Percentiles rank a stretch among this genome's conserved stretches.
These are phyloP conservation scores for Thermomucor indicae-seudaticae DNA, from an alignment of 371 early-diverging fungal genomes.

Conservation along the genomic window DNA sequence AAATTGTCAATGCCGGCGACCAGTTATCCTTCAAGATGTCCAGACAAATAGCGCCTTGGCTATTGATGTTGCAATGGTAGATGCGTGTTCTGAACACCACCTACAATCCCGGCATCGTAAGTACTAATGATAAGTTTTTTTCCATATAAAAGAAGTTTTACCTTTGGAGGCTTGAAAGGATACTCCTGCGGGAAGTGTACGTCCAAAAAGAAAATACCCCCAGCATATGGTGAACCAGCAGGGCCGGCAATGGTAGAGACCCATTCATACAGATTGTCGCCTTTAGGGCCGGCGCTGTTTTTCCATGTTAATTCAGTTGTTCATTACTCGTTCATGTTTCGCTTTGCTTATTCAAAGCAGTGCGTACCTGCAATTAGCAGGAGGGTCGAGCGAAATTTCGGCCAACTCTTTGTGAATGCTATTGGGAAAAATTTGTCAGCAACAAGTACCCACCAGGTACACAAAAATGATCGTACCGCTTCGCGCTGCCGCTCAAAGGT, in stretches of 20 bases:
- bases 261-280: conserved; percentile 96
- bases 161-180: conserved; percentile 99
- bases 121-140: background rate
- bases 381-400: conserved; percentile 93
- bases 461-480: conserved; percentile 36
- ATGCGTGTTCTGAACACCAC: conserved; percentile 95
- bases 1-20: conserved; percentile 98
- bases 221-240: conserved; percentile 68
- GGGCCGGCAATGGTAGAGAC: conserved; percentile 94
- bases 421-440: background rate
- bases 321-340: background rate
- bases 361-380: conserved; percentile 84
- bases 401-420: conserved; percentile 94
- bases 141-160: conserved; percentile 8
- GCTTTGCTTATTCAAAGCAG: too few relatives aligned
- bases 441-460: background rate
- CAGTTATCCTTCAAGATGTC: conserved; percentile 98
- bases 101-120: too few relatives aligned
- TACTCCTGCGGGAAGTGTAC: conserved; percentile 99
- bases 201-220: conserved; percentile 95
- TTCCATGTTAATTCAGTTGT: background rate
- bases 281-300: conserved; percentile 88
- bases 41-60: conserved; percentile 97
- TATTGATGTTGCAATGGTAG: conserved; percentile 99
- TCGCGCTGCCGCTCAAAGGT: conserved; percentile 52